Evolutionary conservation across 345 rosid genomes (phyloP), one percentile per base, ranked within the genome.

Genomic region (Ricinus communis): DNA sequence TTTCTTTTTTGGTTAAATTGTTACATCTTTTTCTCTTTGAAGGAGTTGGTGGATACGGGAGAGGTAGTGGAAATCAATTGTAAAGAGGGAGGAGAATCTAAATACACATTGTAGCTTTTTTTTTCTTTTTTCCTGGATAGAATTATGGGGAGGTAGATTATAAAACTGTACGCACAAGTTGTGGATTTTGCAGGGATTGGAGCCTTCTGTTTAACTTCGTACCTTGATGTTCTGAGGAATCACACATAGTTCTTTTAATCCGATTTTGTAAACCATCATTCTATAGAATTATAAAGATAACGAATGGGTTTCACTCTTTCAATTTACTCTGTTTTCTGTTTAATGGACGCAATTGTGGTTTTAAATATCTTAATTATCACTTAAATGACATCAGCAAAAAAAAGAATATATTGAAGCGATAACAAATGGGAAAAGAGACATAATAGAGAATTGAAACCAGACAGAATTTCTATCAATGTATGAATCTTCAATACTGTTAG

Each of bases 51-150:
- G 59, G 21, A 22, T 8, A 6, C 2, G 59, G 41, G 58, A 28
- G 68, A 8, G 57, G 52, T 33, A 63, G 67, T 67, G 69, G 61
- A 40, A 50, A 58, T 58, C 10, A 24, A 38, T 71, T 77, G 87
- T 83, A 79, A 79, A 79, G 77, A 79, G 78, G 57, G 71, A 71
- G 65, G 70, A 69, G 62, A 76, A 60, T 60, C 66, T 21, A 64
- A 53, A 36, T 60, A 70, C 73, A 70, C 69, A 66, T 55, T 51
- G 25, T 75, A 73, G 55, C 69, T 50, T 61, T 76, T 63, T 4
- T 2, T 43, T 63, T 4, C 1, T 43, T 43, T 8, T 12, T 43
- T 43, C 14, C 24, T 27, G 72, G 27, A 56, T 15, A 12, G 52
- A 22, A 45, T 47, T 49, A 30, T 16, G 15, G 24, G 38, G 61